phyloP scores from a whole-genome alignment of 352 stramenopile species.

The Pilasporangium apinafurcum region DNA sequence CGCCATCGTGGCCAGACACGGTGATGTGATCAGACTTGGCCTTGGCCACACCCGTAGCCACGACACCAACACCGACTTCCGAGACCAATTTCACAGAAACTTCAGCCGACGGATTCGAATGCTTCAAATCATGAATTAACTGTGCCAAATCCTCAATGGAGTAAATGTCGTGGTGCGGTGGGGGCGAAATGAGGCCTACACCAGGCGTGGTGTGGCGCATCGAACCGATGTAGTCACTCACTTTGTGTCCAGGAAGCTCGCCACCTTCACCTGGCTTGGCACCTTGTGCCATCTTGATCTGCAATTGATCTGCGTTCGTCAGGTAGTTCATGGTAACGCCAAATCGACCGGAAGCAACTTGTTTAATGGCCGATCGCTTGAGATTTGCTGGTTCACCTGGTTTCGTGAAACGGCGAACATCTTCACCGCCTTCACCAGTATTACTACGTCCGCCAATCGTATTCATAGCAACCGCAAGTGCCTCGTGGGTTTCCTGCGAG shows the following conservation, averaged over 20 bases:
- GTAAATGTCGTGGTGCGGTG: conserved; percentile 98
- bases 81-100: conserved; percentile 96
- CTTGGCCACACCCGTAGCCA: conserved; percentile 89
- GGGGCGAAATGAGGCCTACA: conserved; percentile 94
- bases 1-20: conserved; percentile 93
- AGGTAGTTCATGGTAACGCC: conserved; percentile 97
- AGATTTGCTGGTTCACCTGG: conserved; percentile 32
- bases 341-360: conserved; percentile 94
- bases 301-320: conserved; percentile 95
- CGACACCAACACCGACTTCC: conserved; percentile 94
- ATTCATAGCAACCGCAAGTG: conserved; percentile 95
- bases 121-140: conserved; percentile 97
- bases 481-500: conserved; percentile 94
- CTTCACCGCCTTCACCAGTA: conserved; percentile 95
- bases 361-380: conserved; percentile 92
- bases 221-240: conserved; percentile 94
- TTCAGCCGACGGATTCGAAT: conserved; percentile 90
- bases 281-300: conserved; percentile 99
- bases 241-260: conserved; percentile 95
- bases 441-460: conserved; percentile 91
- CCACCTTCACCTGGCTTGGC: conserved; percentile 96
- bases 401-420: conserved; percentile 70
- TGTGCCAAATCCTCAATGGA: conserved; percentile 97
- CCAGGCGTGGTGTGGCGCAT: conserved; percentile 95
- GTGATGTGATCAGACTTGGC: conserved; percentile 94